Evolutionary conservation across 148 eudicot genomes (phyloP).

Genomic region (Diospyros kaki): DNA sequence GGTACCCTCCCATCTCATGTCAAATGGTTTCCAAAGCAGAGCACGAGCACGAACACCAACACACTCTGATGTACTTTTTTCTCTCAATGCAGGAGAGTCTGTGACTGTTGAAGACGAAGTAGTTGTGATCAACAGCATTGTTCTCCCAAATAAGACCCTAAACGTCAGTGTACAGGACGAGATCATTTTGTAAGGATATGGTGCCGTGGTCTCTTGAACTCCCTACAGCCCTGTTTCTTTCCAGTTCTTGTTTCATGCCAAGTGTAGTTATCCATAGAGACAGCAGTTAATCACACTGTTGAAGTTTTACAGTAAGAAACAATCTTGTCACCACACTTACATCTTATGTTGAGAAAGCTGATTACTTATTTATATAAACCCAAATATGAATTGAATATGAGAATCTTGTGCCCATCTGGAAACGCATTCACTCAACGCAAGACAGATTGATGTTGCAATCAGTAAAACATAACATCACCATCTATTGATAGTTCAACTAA

Average conservation of each 20-base stretch:
- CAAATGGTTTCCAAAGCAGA: background rate
- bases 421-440: background rate
- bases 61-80: background rate
- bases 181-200: constrained; percentile 46
- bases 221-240: background rate
- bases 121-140: constrained; percentile 72
- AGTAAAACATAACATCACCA: background rate
- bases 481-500: background rate
- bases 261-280: background rate
- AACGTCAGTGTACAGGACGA: constrained; percentile 75
- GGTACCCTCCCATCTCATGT: constrained; percentile 34
- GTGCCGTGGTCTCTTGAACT: background rate
- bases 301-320: constrained; percentile 1
- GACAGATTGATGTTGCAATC: background rate
- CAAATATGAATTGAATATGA: background rate
- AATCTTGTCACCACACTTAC: background rate
- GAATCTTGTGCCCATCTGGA: background rate
- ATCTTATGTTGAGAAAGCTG: background rate
- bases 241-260: background rate
- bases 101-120: constrained; percentile 84
- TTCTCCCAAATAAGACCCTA: constrained; percentile 72
- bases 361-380: background rate
- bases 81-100: constrained; percentile 60
- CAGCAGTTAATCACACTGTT: background rate
- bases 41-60: background rate